phyloP scores from a whole-genome alignment of 2,329 filamentous ascomycete genomes.

The Nemania abortiva region DNA sequence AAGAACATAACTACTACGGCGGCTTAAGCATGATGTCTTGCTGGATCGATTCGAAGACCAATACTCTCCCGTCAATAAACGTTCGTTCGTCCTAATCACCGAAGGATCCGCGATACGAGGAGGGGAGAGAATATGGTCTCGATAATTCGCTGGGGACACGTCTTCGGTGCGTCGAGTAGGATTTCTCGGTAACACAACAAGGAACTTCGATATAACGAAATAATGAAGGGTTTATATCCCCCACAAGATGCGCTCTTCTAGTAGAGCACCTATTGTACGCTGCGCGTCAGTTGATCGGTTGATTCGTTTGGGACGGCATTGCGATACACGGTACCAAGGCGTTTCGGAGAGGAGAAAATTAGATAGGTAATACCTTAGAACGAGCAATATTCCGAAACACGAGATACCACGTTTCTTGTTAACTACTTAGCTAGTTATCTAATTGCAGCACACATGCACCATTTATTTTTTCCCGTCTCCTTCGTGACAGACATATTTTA shows the following conservation, averaged over 20 bases:
- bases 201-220: no score
- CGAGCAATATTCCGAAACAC: constrained; percentile 6
- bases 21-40: neutral
- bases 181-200: neutral
- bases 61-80: neutral
- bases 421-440: neutral
- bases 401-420: constrained; percentile 5
- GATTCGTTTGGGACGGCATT: neutral
- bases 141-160: neutral
- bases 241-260: neutral
- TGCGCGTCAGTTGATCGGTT: neutral
- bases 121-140: neutral
- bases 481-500: no score
- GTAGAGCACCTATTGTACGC: neutral
- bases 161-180: neutral
- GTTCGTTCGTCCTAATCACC: neutral
- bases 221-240: neutral
- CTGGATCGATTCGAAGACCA: neutral
- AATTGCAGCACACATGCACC: neutral
- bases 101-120: neutral
- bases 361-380: constrained; percentile 28
- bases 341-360: constrained; percentile 15
- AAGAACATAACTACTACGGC: constrained; percentile 41
- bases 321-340: constrained; percentile 14
- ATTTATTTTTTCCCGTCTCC: no score